phyloP scores from a whole-genome alignment of 2,329 filamentous ascomycete species.

The Sporothrix mexicana region DNA sequence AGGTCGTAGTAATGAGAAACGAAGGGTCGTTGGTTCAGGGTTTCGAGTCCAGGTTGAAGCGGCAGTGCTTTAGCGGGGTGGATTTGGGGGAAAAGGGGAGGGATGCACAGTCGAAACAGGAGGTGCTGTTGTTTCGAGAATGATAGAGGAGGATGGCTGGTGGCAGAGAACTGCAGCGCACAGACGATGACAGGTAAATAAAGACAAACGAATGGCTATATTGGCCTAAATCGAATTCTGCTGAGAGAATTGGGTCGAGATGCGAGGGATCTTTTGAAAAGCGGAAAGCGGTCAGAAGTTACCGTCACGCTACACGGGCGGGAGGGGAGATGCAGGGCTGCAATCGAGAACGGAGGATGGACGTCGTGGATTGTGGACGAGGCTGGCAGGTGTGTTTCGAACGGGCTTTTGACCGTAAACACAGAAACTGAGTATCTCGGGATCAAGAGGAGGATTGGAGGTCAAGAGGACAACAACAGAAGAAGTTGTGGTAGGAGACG shows the following conservation, averaged over 20 bases:
- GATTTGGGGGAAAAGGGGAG: not conserved
- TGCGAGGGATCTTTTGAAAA: not conserved
- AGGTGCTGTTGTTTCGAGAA: conserved; percentile 25
- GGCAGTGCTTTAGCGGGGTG: conserved; percentile 18
- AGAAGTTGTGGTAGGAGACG: conserved; percentile 16
- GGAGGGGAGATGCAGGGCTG: not conserved
- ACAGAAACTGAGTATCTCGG: too few relatives aligned
- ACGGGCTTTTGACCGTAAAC: not conserved
- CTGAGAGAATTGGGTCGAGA: not conserved
- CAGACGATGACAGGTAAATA: not conserved
- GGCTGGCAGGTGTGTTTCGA: not conserved
- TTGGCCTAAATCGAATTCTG: not conserved
- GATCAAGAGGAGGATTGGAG: not conserved
- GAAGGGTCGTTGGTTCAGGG: conserved; percentile 6
- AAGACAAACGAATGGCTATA: not conserved
- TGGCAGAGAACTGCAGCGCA: not conserved
- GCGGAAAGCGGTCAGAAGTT: conserved; percentile 10
- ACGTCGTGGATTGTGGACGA: not conserved
- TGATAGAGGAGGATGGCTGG: not conserved
- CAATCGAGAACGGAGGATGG: not conserved
- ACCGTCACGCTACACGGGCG: not conserved
- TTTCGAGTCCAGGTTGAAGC: not conserved
- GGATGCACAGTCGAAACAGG: conserved; percentile 28
- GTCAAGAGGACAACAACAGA: not conserved
- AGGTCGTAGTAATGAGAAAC: not conserved